Evolutionary conservation across 148 eudicot genomes (phyloP).

Genomic region (Nepenthes mirabilis): DNA sequence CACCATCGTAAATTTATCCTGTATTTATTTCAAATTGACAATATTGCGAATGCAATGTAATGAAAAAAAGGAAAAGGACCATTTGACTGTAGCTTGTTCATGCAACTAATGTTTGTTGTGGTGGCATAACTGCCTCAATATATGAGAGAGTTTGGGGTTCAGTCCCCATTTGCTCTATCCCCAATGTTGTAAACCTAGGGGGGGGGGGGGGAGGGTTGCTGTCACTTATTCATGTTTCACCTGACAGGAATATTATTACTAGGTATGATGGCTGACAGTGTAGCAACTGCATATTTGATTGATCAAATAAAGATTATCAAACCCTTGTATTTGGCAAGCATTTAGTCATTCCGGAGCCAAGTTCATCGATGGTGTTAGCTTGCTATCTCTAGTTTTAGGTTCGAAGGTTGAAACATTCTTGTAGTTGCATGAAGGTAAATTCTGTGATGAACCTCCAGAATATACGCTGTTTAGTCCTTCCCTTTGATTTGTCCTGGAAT

Average conservation of each 20-base stretch:
- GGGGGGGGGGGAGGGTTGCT: too few species aligned
- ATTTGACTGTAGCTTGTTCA: background rate
- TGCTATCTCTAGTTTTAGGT: constrained; percentile 17
- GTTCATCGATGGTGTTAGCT: constrained; percentile 12
- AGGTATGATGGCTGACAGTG: constrained; percentile 40
- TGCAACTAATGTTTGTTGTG: too few species aligned
- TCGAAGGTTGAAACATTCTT: constrained; percentile 15
- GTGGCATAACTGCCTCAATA: too few species aligned
- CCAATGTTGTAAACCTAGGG: too few species aligned
- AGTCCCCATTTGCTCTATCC: too few species aligned
- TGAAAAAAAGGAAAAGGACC: background rate
- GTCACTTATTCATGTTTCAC: too few species aligned
- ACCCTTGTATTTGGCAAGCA: constrained; percentile 21
- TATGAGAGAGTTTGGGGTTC: too few species aligned
- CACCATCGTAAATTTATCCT: background rate
- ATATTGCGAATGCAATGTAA: background rate
- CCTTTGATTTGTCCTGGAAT: background rate
- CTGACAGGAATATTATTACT: constrained; percentile 14
- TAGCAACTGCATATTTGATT: constrained; percentile 42
- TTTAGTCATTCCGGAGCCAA: constrained; percentile 18
- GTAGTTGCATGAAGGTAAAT: constrained; percentile 24
- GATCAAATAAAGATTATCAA: constrained; percentile 25
- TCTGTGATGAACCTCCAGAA: constrained; percentile 24
- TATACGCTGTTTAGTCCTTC: constrained; percentile 6
- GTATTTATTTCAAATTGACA: too few species aligned